These are phyloP conservation scores for Aureoboletus auriporus DNA, from an alignment of 768 basidiomycete species.

Conservation along the genomic window DNA sequence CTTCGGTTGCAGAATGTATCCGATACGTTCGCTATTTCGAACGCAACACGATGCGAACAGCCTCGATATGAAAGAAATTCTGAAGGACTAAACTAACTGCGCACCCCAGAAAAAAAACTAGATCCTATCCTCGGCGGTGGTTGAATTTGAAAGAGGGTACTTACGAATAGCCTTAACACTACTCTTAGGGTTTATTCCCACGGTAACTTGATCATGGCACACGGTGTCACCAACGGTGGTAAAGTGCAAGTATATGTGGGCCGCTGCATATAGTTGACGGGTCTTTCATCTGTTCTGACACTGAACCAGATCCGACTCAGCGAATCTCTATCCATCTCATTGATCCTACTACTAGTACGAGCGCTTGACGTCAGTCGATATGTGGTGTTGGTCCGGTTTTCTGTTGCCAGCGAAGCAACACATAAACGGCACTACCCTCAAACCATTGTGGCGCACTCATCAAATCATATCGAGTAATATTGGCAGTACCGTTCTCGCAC, in stretches of 20 bases:
- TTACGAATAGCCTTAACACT: background rate
- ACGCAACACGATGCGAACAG: background rate
- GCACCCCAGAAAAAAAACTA: conserved; percentile 10
- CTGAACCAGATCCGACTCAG: conserved; percentile 6
- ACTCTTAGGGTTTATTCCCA: conserved; percentile 12
- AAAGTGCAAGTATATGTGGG: background rate
- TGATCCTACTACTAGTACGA: background rate
- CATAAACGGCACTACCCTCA: background rate
- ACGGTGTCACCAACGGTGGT: background rate
- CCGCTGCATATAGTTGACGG: conserved; percentile 1
- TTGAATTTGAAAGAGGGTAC: background rate
- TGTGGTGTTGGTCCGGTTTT: too few relatives aligned
- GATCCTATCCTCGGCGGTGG: too few relatives aligned
- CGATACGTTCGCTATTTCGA: conserved; percentile 2
- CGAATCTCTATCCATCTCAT: background rate
- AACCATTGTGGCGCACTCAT: background rate
- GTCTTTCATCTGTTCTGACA: background rate
- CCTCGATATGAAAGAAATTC: background rate
- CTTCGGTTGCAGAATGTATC: background rate
- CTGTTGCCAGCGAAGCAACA: background rate
- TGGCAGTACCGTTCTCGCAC: background rate
- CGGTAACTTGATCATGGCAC: conserved; percentile 1
- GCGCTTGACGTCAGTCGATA: conserved; percentile 3
- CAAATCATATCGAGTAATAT: background rate
- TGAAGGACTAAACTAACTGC: background rate